Base-by-base conservation (phyloP, 108 stramenopile species). In the Nannochloropsis granulata region DNA sequence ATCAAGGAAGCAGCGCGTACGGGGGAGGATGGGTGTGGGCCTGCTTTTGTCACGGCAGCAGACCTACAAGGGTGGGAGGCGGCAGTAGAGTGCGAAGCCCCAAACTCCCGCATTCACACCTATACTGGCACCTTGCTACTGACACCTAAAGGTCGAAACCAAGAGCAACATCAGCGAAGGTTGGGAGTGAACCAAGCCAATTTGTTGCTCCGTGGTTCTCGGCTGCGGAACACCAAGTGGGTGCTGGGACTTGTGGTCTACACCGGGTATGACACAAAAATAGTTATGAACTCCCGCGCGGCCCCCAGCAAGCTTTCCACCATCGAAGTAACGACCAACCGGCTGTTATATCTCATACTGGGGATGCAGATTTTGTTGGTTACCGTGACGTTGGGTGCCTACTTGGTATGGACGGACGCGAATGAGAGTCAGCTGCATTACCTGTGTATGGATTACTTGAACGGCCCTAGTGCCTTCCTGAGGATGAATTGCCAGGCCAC, bases 181-280 rank as follows among this genome's bases (percentile, higher is more conserved):
- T 5, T 93, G 80, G 91, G 94, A 11, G 90, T 97, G 79, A 92
- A 93, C 80, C 93, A 92, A 43, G 94, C 94, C 42, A 94, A 97
- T 81, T 80, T 99, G 56, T 85, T 99, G 43, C 91, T 99, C 1
- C 93, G 98, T 43, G 98, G 98, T 42, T 95, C 95, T 45, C 91
- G 94, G 16, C 90, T 99, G 44, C 92, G 96, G 44, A 99, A 99
- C 90, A 98, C 97, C 12, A 94, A 95, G 85, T 97, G 96, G 96
- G 96, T 92, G 16, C 92, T 97, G 83, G 96, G 96, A 23, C 79
- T 97, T 9, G 95, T 95, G 44, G 95, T 93, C 82, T 97, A 96
- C 88, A 97, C 98, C 21, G 98, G 98, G 34, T 89, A 89, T 13
- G 97, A 99, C 84, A 97, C 96, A 12, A 97, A 97, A 86, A 85